Evolutionary conservation across 2,329 filamentous ascomycete genomes (phyloP).

Genomic region (Cladorrhinum sp.): DNA sequence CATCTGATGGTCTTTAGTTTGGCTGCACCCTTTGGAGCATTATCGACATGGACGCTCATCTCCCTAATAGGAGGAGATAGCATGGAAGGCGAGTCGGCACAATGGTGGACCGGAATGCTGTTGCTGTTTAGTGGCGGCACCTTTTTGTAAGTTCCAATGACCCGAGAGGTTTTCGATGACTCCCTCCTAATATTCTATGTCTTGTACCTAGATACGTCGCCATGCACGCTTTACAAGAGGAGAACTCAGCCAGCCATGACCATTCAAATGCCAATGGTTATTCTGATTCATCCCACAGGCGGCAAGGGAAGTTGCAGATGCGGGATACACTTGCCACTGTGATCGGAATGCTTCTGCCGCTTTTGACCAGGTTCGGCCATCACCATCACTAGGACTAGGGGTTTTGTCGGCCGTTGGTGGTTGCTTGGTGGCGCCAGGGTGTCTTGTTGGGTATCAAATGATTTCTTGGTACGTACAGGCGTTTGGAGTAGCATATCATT

Average conservation of each 20-base stretch:
- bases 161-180: neutral
- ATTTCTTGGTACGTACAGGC: neutral
- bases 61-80: constrained; percentile 65
- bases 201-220: constrained; percentile 72
- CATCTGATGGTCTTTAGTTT: constrained; percentile 90
- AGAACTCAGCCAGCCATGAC: constrained; percentile 52
- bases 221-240: constrained; percentile 97
- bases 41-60: constrained; percentile 78
- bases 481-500: neutral
- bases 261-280: constrained; percentile 53
- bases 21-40: constrained; percentile 80
- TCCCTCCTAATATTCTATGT: neutral
- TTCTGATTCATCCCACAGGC: constrained; percentile 48
- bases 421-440: neutral
- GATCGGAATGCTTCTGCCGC: constrained; percentile 72
- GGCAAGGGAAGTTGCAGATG: constrained; percentile 57
- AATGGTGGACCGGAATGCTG: constrained; percentile 89
- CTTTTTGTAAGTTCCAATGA: constrained; percentile 69
- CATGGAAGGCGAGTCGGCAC: constrained; percentile 57
- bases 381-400: constrained; percentile 48
- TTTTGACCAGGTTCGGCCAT: constrained; percentile 75
- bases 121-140: constrained; percentile 94
- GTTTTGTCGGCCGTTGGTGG: neutral
- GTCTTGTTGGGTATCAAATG: neutral
- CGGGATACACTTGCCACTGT: constrained; percentile 69